Percentiles rank a stretch among this genome's conserved stretches.
phyloP scores from a whole-genome alignment of 1,139 yeast species.

The Debaryomyces udenii region DNA sequence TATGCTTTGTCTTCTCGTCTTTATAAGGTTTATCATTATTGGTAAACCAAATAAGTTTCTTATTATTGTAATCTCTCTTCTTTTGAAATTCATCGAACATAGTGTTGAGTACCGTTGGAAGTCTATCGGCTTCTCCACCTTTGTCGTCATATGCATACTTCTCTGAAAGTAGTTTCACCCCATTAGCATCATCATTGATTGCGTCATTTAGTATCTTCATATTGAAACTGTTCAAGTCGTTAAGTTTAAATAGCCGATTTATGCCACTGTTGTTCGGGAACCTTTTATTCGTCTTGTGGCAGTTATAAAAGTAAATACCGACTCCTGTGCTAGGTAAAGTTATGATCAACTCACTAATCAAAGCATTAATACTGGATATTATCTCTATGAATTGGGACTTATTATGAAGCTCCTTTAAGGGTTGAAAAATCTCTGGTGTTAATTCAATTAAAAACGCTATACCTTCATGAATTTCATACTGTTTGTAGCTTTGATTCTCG shows the following conservation, averaged over 20 bases:
- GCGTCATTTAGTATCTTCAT: slow-evolving; percentile 43
- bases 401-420: slow-evolving; percentile 35
- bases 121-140: slow-evolving; percentile 38
- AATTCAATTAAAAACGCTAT: slow-evolving; percentile 64
- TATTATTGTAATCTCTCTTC: slow-evolving; percentile 35
- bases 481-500: slow-evolving; percentile 25
- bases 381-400: slow-evolving; percentile 54
- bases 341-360: slow-evolving; percentile 61
- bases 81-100: slow-evolving; percentile 38
- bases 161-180: slow-evolving; percentile 19
- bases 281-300: slow-evolving; percentile 32
- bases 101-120: slow-evolving; percentile 35
- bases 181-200: slow-evolving; percentile 31
- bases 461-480: slow-evolving; percentile 64
- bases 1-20: slow-evolving; percentile 29
- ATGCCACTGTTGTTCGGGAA: slow-evolving; percentile 34
- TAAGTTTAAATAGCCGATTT: slow-evolving; percentile 35
- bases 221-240: slow-evolving; percentile 40
- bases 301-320: slow-evolving; percentile 65
- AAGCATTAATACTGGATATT: slow-evolving; percentile 52
- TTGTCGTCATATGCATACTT: slow-evolving; percentile 21
- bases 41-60: slow-evolving; percentile 47
- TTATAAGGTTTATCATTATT: slow-evolving; percentile 42
- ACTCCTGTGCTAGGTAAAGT: slow-evolving; percentile 65
- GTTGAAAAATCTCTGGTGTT: slow-evolving; percentile 49